phyloP scores from a whole-genome alignment of 2,329 filamentous ascomycete genomes.

The Sporothrix protearum region DNA sequence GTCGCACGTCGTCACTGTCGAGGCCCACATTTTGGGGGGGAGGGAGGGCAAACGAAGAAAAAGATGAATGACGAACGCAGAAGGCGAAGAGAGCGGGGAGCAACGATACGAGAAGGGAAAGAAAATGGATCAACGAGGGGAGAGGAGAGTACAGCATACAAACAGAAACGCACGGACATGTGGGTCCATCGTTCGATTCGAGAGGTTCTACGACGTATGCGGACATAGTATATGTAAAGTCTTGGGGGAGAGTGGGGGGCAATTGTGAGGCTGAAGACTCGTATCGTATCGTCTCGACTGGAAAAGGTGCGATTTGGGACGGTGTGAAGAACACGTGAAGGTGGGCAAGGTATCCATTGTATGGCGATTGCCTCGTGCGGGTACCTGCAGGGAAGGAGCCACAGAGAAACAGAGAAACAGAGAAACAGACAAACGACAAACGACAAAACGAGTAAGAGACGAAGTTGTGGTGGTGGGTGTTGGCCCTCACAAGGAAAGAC shows the following conservation, averaged over 20 bases:
- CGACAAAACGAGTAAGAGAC: not conserved
- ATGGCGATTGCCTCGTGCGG: not conserved
- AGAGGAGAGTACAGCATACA: too few relatives aligned
- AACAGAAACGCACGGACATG: too few relatives aligned
- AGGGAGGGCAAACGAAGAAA: too few relatives aligned
- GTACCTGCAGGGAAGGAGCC: constrained; percentile 7
- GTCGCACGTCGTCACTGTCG: not conserved
- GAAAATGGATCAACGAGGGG: too few relatives aligned
- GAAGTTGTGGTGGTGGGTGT: not conserved
- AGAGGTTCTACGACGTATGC: not conserved
- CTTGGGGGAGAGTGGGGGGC: not conserved
- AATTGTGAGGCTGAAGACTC: not conserved
- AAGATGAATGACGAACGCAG: not conserved
- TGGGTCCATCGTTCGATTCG: too few relatives aligned
- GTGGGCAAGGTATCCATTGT: not conserved
- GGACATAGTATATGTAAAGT: too few relatives aligned
- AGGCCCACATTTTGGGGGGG: not conserved
- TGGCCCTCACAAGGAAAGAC: not conserved
- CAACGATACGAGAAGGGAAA: not conserved
- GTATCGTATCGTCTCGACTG: not conserved
- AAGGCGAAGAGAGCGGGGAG: too few relatives aligned
- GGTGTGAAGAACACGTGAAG: not conserved
- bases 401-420: not conserved
- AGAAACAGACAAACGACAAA: not conserved
- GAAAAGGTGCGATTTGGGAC: not conserved